Evolutionary conservation across 352 stramenopile species (phyloP).

Genomic region (Globisporangium middletonii): DNA sequence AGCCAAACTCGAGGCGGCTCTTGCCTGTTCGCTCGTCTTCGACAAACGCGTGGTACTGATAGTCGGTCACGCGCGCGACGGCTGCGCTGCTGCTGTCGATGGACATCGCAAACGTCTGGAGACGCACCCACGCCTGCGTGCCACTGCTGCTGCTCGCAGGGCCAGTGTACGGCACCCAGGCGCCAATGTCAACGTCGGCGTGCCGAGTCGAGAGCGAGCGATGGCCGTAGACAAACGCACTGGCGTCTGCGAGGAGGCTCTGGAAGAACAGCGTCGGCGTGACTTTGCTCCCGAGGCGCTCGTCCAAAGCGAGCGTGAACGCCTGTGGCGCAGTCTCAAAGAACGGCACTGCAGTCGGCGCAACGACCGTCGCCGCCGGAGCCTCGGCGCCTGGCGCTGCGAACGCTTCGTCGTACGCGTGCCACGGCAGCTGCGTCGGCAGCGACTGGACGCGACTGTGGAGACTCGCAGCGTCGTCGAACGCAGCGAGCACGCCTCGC

Average conservation of each 20-base stretch:
- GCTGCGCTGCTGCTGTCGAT: constrained; percentile 39
- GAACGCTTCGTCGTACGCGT: constrained; percentile 1
- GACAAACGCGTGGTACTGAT: constrained; percentile 51
- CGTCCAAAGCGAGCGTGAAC: constrained; percentile 43
- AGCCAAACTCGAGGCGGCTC: constrained; percentile 55
- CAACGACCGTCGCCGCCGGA: neutral
- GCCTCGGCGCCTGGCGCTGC: neutral
- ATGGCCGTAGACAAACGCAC: constrained; percentile 37
- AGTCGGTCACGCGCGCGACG: constrained; percentile 47
- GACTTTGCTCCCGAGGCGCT: constrained; percentile 33
- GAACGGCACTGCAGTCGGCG: constrained; percentile 28
- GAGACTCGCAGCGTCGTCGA: constrained; percentile 22
- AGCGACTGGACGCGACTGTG: constrained; percentile 25
- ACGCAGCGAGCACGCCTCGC: constrained; percentile 36
- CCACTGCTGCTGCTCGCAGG: constrained; percentile 5
- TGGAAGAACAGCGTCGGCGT: constrained; percentile 51
- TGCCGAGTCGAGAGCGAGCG: constrained; percentile 26
- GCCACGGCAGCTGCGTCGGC: constrained; percentile 45
- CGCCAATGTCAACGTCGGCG: constrained; percentile 59
- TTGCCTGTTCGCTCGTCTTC: constrained; percentile 16
- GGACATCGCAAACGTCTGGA: constrained; percentile 56
- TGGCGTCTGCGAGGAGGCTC: constrained; percentile 45
- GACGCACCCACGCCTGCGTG: constrained; percentile 25
- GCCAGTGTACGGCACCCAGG: constrained; percentile 24
- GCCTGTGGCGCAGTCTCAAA: constrained; percentile 37